A percentile compares a stretch with the other conserved stretches of the same genome.
phyloP scores from a whole-genome alignment of 306 rosid genomes.

The Trichosanthes cucumerina region DNA sequence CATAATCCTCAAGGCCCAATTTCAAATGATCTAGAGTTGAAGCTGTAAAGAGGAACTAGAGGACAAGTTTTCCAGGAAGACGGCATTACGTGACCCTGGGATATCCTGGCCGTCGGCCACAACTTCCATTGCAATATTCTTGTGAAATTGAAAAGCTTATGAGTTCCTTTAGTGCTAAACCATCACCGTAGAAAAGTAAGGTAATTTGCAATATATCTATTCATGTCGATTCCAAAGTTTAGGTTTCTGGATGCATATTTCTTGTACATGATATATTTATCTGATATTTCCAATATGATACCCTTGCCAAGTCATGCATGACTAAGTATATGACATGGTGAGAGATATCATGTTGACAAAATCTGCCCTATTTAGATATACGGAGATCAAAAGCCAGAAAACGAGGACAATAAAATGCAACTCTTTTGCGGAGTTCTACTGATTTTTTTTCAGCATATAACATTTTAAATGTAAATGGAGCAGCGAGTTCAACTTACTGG shows the following conservation, averaged over 20 bases:
- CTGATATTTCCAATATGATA: background rate
- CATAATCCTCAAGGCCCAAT: constrained; percentile 69
- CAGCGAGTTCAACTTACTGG: constrained; percentile 53
- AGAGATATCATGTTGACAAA: background rate
- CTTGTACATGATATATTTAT: background rate
- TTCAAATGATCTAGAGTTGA: constrained; percentile 57
- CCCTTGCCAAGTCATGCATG: background rate
- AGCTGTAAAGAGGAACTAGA: constrained; percentile 27
- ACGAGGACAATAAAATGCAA: background rate
- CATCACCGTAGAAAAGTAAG: constrained; percentile 8
- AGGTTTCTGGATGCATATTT: background rate
- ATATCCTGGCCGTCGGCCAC: constrained; percentile 40
- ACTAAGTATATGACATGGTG: background rate
- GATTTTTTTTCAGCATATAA: background rate
- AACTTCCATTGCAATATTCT: constrained; percentile 65
- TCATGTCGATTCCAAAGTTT: background rate
- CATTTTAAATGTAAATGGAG: background rate
- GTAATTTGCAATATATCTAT: constrained; percentile 10
- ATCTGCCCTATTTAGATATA: background rate
- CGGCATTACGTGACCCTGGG: constrained; percentile 35
- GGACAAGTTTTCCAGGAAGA: constrained; percentile 42
- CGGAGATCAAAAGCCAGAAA: background rate
- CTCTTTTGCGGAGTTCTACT: background rate
- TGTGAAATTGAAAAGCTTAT: constrained; percentile 19
- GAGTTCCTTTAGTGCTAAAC: constrained; percentile 10